These are phyloP conservation scores for Euphorbia celastroides DNA, from an alignment of 441 rosid species.

Conservation along the genomic window DNA sequence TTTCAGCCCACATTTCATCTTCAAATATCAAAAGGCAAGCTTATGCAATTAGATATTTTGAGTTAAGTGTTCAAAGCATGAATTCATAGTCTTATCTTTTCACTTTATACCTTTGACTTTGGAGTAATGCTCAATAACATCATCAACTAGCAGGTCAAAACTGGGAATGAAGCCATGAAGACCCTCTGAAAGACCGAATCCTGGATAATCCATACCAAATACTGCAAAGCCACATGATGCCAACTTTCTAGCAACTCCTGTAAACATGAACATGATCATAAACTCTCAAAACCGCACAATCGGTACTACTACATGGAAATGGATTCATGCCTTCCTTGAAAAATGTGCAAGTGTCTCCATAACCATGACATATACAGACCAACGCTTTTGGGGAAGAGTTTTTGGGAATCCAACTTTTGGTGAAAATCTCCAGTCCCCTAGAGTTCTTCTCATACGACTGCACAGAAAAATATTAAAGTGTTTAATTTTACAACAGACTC, in stretches of 20 bases:
- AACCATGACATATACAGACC: conserved; percentile 89
- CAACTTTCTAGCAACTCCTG: conserved; percentile 82
- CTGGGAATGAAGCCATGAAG: conserved; percentile 68
- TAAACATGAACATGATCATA: conserved; percentile 12
- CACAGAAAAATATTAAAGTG: background rate
- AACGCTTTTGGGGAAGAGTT: conserved; percentile 56
- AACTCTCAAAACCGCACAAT: conserved; percentile 1
- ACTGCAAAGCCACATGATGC: conserved; percentile 77
- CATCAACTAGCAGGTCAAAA: conserved; percentile 66
- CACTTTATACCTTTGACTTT: conserved; percentile 52
- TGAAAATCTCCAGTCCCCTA: conserved; percentile 77
- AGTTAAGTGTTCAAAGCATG: background rate
- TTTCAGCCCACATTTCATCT: background rate
- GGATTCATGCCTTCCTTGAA: conserved; percentile 76
- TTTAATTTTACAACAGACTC: background rate
- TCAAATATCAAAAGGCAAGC: background rate
- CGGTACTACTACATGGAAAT: conserved; percentile 2
- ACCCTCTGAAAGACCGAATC: conserved; percentile 89
- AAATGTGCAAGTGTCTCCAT: conserved; percentile 95
- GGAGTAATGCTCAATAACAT: conserved; percentile 72
- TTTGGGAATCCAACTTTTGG: conserved; percentile 85
- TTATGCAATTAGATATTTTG: background rate
- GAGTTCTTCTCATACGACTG: conserved; percentile 76
- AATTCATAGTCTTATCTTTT: background rate
- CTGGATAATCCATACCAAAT: conserved; percentile 94